Base-by-base conservation (phyloP, 768 basidiomycete species). In the Boletus insuetus region DNA sequence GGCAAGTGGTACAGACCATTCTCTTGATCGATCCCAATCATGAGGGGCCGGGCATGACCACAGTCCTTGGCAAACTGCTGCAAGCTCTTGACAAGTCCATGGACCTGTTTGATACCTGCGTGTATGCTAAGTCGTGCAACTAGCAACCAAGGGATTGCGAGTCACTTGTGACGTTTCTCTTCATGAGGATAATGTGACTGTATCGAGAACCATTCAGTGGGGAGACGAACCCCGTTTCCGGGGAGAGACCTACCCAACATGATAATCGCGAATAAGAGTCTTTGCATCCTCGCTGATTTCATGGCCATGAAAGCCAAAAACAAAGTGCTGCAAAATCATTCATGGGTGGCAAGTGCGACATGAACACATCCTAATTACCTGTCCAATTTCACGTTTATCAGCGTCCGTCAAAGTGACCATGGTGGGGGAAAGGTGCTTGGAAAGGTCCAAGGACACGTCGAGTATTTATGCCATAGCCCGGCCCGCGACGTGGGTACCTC, bases 11-110 rank as follows among this genome's bases (percentile, higher is more conserved):
- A 48, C 58, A 6, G n/a, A 82, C 87, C 87, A 60, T 86, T 86
- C 64, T 89, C 87, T 66, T 88, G 87, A 71, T 89, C 86, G 17
- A 80, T 87, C 1, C 87, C 86, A 41, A 88, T 82, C 62, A 88
- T 73, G 24, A 89, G 71, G 1, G 84, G 86, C 9, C 60, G 69
- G 13, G 62, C 56, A 47, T 89, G 86, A 0, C 86, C 81, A 1
- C 81, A 75, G 26, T 80, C 75, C 54, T 77, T 79, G 4, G 87
- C 85, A 12, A 85, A 62, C 24, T 60, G 58, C 61, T 88, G 87
- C 35, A 89, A 64, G 37, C 76, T 73, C 24, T 65, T 67, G 6
- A 85, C 69, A 14, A 89, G 69, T 12, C 56, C 57, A 4, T 77
- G 75, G 0, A 82, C 74, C 60, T 87, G 85, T 39, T 70, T 66